Conservation (phyloP, 1,139 yeast genomes). For the Taphrina deformans region DNA sequence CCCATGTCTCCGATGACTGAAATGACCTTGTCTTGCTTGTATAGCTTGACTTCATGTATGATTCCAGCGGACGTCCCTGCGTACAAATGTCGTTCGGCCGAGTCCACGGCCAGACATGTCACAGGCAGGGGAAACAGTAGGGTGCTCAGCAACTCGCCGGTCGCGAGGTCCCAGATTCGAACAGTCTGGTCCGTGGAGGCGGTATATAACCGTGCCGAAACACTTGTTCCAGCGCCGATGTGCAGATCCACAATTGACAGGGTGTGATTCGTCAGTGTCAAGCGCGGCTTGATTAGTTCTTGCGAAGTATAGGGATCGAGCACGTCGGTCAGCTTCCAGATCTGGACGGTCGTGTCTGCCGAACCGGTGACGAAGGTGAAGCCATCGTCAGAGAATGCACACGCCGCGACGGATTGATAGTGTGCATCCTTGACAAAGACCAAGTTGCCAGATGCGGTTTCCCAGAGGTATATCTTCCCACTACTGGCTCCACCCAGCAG, state of each 20-base stretch:
- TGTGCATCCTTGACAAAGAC: conserved; percentile 77
- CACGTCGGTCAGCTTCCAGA: conserved; percentile 71
- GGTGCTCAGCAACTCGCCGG: conserved; percentile 58
- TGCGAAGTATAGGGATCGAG: conserved; percentile 46
- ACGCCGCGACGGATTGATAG: conserved; percentile 68
- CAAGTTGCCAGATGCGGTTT: conserved; percentile 68
- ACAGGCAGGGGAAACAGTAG: conserved; percentile 65
- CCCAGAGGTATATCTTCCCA: conserved; percentile 86
- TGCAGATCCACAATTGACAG: conserved; percentile 67
- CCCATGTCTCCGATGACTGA: conserved; percentile 64
- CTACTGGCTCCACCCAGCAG: conserved; percentile 65
- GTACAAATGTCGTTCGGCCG: conserved; percentile 74
- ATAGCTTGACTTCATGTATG: conserved; percentile 61
- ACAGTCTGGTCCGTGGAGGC: conserved; percentile 75
- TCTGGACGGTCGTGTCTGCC: conserved; percentile 72
- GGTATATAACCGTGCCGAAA: conserved; percentile 68
- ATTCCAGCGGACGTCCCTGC: conserved; percentile 68
- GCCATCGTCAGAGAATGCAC: conserved; percentile 66
- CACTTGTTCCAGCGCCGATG: conserved; percentile 55
- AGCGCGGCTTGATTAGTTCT: conserved; percentile 49
- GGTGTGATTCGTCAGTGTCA: conserved; percentile 70
- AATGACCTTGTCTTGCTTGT: conserved; percentile 42
- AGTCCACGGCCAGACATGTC: conserved; percentile 67
- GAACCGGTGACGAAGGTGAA: conserved; percentile 73
- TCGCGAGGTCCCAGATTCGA: conserved; percentile 49